phyloP scores from a whole-genome alignment of 306 rosid species.

The Ziziphus jujuba region DNA sequence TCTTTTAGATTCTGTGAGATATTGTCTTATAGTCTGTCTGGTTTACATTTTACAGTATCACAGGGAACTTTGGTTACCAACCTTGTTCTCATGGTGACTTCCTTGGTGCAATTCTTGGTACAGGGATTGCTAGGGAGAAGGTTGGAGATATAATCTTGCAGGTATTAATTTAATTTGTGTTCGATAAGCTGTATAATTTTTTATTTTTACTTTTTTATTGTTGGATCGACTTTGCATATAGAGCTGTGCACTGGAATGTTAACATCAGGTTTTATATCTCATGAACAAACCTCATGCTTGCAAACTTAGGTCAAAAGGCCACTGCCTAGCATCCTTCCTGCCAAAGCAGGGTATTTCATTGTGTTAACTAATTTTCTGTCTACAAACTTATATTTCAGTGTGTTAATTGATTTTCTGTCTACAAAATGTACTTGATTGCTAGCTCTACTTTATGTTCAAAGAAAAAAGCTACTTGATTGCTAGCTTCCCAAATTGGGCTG shows the following conservation, averaged over 20 bases:
- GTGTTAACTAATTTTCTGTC: too few species aligned
- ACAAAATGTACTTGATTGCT: too few species aligned
- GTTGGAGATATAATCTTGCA: conserved; percentile 83
- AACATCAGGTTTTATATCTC: not conserved
- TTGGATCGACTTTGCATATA: not conserved
- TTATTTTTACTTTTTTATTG: not conserved
- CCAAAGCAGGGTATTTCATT: not conserved
- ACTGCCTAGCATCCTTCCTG: not conserved
- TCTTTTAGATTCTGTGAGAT: conserved; percentile 11
- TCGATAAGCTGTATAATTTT: not conserved
- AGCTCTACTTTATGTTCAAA: too few species aligned
- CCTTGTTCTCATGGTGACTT: conserved; percentile 86
- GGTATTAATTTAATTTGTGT: conserved; percentile 44
- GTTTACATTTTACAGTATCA: conserved; percentile 51
- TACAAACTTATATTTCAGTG: not conserved
- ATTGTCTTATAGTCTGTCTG: conserved; percentile 12
- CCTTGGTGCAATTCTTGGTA: conserved; percentile 87
- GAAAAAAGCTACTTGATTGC: too few species aligned
- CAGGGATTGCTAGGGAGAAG: conserved; percentile 82
- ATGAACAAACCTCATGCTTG: not conserved
- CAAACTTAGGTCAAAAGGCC: not conserved
- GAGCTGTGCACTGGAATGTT: not conserved
- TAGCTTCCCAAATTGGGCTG: too few species aligned
- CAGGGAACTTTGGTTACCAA: conserved; percentile 83
- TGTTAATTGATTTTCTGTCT: too few species aligned